These are phyloP conservation scores for Clavispora vitiphila DNA, from an alignment of 805 yeast genomes.

Conservation along the genomic window DNA sequence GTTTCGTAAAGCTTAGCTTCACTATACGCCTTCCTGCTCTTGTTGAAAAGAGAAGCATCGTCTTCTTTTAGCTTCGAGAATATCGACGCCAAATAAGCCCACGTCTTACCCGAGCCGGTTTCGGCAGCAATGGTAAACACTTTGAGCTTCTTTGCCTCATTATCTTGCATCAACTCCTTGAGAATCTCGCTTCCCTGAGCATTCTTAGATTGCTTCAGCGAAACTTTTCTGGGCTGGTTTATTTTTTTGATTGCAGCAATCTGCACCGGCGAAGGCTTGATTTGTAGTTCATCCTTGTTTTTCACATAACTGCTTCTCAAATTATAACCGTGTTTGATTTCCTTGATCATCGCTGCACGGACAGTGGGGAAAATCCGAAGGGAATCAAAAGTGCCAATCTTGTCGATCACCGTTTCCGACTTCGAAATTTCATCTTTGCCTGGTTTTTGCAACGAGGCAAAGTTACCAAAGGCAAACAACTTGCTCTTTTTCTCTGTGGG, in stretches of 20 bases:
- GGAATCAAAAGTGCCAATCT: slow-evolving; percentile 60
- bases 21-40: slow-evolving; percentile 15
- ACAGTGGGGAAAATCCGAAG: slow-evolving; percentile 64
- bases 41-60: slow-evolving; percentile 29
- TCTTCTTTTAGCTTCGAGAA: slow-evolving; percentile 62
- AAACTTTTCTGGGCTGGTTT: slow-evolving; percentile 36
- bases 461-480: slow-evolving; percentile 18
- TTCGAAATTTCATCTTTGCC: slow-evolving; percentile 13
- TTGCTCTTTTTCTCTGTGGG: slow-evolving; percentile 14
- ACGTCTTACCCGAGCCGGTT: slow-evolving; percentile 95
- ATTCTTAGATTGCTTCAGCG: slow-evolving; percentile 21
- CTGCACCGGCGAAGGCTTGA: slow-evolving; percentile 78
- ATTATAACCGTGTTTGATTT: slow-evolving; percentile 40
- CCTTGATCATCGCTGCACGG: slow-evolving; percentile 52
- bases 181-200: slow-evolving; percentile 19
- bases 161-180: slow-evolving; percentile 23
- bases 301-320: slow-evolving; percentile 29
- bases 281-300: slow-evolving; percentile 25
- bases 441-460: slow-evolving; percentile 18
- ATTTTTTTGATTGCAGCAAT: slow-evolving; percentile 61
- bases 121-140: slow-evolving; percentile 87
- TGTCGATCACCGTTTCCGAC: slow-evolving; percentile 25
- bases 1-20: slow-evolving; percentile 24
- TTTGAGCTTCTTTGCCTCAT: slow-evolving; percentile 37
- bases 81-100: slow-evolving; percentile 81